Evolutionary conservation across 176 grass and related monocot species (phyloP), one percentile per base, ranked within the genome.

Genomic region (Oryza punctata): DNA sequence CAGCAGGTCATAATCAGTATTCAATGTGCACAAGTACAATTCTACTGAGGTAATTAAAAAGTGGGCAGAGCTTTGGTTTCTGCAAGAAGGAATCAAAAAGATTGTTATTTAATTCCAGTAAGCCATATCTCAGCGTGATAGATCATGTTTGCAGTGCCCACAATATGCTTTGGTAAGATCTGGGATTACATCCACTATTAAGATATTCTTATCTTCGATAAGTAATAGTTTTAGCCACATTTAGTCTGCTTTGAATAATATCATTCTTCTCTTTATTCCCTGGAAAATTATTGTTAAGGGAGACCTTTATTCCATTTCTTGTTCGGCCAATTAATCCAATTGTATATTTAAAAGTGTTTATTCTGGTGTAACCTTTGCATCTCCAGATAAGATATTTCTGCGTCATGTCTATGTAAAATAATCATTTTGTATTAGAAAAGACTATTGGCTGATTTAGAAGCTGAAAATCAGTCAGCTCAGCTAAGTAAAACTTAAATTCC

Each of bases 81-180:
- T 40, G 68, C 84, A 63, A 41, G 75, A 86, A 86, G 78, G 79
- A 90, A 90, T 83, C 79, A 68, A 50, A 77, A 77, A 83, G 28
- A 86, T 63, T 52, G 68, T 49, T 69, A 26, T 83, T 78, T 73
- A 79, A 30, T 78, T 66, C 67, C 24, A 13, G 9, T 33, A 59
- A 28, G 3, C 71, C 78, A 57, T 76, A 87, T 69, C 46, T 76
- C 19, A 23, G 15, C 6, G 7, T 57, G 73, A 82, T 73, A 67
- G 83, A 86, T 82, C 73, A 16, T 24, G 79, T 69, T 49, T 67
- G 13, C 30, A 3, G 12, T 72, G 25, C 69, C 76, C 54, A 72
- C 60, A 32, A 32, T 8, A 35, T 35, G 35, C 61, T 78, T 79
- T 86, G 32, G 5, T 86, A 82, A 81, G 78, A 78, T 90, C 72